Conservation (phyloP, 2,329 filamentous ascomycete species). For the Hawksworthiomyces lignivorus region DNA sequence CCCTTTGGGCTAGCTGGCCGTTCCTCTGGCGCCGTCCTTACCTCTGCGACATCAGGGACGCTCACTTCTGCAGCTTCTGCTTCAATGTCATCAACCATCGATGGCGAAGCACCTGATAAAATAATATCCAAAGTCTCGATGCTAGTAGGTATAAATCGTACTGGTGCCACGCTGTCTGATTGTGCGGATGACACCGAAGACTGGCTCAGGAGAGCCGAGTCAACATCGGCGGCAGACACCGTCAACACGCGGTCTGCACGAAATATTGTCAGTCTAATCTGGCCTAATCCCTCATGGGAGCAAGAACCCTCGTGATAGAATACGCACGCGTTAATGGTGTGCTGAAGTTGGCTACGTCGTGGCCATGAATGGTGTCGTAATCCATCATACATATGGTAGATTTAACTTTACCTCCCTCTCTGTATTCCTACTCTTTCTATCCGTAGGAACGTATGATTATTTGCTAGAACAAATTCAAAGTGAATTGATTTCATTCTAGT, state of each 20-base stretch:
- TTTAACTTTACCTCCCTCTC: no score
- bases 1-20: slow-evolving; percentile 21
- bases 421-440: no score
- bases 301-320: no score
- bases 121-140: slow-evolving; percentile 44
- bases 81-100: not conserved
- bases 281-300: no score
- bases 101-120: slow-evolving; percentile 27
- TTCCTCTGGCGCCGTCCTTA: not conserved
- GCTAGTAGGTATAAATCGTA: slow-evolving; percentile 48
- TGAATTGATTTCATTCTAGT: no score
- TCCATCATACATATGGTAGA: no score
- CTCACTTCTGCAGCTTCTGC: not conserved
- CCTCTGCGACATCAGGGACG: not conserved
- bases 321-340: slow-evolving; percentile 43
- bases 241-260: slow-evolving; percentile 65
- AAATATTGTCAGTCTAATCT: no score
- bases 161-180: slow-evolving; percentile 26
- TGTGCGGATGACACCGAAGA: slow-evolving; percentile 8
- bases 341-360: slow-evolving; percentile 55
- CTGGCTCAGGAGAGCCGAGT: slow-evolving; percentile 17
- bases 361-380: slow-evolving; percentile 51
- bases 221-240: slow-evolving; percentile 65
- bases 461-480: no score
- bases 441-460: no score